phyloP scores from a whole-genome alignment of 257 asterid genomes.

The Solanum sejunctum region DNA sequence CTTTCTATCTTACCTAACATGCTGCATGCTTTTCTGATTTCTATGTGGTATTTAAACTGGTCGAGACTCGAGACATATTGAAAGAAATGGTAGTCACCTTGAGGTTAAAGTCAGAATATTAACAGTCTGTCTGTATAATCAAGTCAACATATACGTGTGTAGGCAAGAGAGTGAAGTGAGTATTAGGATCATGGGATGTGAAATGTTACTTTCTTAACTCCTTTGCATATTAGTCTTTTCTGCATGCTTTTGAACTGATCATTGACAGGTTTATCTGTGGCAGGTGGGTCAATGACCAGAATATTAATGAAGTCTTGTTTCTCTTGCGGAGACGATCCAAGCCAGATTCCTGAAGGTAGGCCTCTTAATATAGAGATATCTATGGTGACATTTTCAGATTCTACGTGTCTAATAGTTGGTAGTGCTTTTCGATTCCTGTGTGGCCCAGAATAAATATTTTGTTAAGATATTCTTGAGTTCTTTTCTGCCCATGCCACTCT shows the following conservation, averaged over 20 bases:
- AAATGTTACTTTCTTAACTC: neutral
- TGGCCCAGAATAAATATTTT: neutral
- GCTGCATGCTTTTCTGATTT: neutral
- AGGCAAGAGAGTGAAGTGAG: neutral
- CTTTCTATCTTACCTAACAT: neutral
- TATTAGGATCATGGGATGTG: neutral
- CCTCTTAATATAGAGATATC: conserved; percentile 10
- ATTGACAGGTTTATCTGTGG: conserved; percentile 6
- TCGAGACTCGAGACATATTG: neutral
- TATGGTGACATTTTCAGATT: neutral
- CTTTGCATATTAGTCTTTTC: neutral
- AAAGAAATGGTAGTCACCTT: neutral
- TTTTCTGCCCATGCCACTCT: neutral
- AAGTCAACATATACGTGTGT: neutral
- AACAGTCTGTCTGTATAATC: neutral
- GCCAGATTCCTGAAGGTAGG: conserved; percentile 67
- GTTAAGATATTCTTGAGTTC: neutral
- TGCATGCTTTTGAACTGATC: neutral
- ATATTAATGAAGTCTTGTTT: conserved; percentile 64
- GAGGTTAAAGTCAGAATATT: neutral
- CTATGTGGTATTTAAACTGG: neutral
- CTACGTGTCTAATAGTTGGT: neutral
- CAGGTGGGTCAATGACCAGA: conserved; percentile 52
- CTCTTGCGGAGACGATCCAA: conserved; percentile 88
- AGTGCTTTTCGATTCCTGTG: neutral